phyloP scores from a whole-genome alignment of 352 stramenopile species.

The Phytophthora tentaculata region DNA sequence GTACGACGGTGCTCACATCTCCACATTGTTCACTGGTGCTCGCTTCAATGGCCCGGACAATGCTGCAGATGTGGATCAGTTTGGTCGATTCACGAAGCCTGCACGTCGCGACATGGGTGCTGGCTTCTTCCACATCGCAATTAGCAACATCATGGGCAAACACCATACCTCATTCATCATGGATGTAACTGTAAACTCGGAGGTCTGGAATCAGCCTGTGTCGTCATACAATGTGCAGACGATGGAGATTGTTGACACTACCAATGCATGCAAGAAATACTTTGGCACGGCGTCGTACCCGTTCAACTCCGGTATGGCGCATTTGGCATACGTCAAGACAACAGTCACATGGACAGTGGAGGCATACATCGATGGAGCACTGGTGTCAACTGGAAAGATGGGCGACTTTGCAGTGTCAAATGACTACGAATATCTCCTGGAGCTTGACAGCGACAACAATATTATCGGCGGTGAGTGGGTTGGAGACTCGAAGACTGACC shows the following conservation, averaged over 20 bases:
- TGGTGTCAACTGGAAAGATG: not conserved
- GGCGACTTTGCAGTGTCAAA: not conserved
- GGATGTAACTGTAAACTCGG: constrained; percentile 28
- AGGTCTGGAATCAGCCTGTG: constrained; percentile 63
- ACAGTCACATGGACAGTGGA: constrained; percentile 45
- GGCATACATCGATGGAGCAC: constrained; percentile 21
- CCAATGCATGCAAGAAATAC: constrained; percentile 22
- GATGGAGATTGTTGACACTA: constrained; percentile 33
- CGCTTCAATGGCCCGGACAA: constrained; percentile 22
- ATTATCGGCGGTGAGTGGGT: not conserved
- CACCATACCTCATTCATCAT: constrained; percentile 44
- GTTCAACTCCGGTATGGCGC: constrained; percentile 40
- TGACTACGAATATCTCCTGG: not conserved
- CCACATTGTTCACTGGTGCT: constrained; percentile 34
- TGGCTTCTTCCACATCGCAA: constrained; percentile 41
- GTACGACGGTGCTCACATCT: constrained; percentile 31
- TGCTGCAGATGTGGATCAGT: constrained; percentile 36
- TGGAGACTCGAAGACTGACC: not conserved
- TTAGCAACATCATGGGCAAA: constrained; percentile 42
- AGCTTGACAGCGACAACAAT: not conserved
- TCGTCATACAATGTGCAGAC: constrained; percentile 37
- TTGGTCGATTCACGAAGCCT: constrained; percentile 30
- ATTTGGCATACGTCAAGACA: constrained; percentile 45
- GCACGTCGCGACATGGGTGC: constrained; percentile 31
- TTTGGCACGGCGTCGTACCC: constrained; percentile 42